Percentiles rank a stretch among this genome's conserved stretches.
These are phyloP conservation scores for Parsonsia alboflavescens DNA, from an alignment of 257 asterid genomes.

Conservation along the genomic window DNA sequence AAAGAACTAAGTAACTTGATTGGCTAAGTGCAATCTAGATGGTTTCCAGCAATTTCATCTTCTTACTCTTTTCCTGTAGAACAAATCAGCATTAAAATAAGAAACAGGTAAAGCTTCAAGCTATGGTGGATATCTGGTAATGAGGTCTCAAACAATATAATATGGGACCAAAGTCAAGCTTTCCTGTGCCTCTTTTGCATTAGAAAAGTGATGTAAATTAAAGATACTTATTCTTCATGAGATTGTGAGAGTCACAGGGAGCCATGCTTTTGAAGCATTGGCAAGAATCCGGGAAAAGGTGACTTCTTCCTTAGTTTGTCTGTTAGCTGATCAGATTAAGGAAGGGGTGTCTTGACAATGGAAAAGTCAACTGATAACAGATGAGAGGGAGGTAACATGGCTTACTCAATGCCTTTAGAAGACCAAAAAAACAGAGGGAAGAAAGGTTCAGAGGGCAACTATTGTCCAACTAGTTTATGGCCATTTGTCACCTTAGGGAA, in stretches of 20 bases:
- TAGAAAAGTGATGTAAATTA: constrained; percentile 10
- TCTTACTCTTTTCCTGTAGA: constrained; percentile 6
- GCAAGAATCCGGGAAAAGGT: constrained; percentile 19
- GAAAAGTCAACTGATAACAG: not conserved
- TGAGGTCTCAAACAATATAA: not conserved
- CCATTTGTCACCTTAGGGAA: not conserved
- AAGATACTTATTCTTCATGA: constrained; percentile 13
- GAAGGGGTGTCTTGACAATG: not conserved
- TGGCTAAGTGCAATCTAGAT: not conserved
- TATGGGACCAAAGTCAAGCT: not conserved
- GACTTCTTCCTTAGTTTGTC: constrained; percentile 14
- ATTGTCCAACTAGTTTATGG: not conserved
- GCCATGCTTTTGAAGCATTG: constrained; percentile 31
- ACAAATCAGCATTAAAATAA: not conserved
- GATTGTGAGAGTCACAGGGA: constrained; percentile 30
- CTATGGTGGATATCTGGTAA: not conserved
- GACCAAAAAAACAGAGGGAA: not conserved
- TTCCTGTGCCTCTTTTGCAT: not conserved
- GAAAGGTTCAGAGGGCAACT: not conserved
- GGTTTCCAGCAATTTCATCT: not conserved
- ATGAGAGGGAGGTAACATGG: not conserved
- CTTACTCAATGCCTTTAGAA: not conserved
- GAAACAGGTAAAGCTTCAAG: constrained; percentile 6
- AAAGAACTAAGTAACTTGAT: not conserved
- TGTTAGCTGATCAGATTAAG: constrained; percentile 5